phyloP scores from a whole-genome alignment of 495 filamentous ascomycete genomes.

The Hyaloscypha bicolor region DNA sequence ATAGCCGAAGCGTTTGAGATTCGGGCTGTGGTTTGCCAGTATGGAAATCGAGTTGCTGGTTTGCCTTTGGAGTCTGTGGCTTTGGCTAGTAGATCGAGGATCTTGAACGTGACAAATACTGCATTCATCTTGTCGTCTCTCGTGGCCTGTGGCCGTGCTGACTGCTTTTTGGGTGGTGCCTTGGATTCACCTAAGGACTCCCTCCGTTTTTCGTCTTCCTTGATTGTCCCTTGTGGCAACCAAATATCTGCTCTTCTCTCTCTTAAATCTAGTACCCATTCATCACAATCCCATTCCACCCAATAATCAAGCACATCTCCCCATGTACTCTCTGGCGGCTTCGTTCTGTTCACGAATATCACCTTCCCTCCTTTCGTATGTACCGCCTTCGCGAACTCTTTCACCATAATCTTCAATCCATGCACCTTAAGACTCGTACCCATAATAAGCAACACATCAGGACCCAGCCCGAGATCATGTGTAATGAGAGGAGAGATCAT shows the following conservation, averaged over 20 bases:
- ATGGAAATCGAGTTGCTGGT: constrained; percentile 8
- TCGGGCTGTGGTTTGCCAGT: constrained; percentile 16
- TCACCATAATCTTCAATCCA: constrained; percentile 66
- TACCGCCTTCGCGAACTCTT: constrained; percentile 70
- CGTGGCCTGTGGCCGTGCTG: constrained; percentile 11
- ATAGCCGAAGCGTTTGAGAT: constrained; percentile 1
- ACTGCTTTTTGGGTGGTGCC: constrained; percentile 7
- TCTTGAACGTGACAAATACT: constrained; percentile 32
- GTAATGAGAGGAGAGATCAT: constrained; percentile 61
- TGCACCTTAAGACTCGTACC: constrained; percentile 71
- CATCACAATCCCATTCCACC: constrained; percentile 72
- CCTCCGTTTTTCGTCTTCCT: constrained; percentile 18
- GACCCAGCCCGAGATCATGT: constrained; percentile 61
- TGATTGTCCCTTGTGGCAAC: constrained; percentile 37
- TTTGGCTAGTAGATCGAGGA: constrained; percentile 28
- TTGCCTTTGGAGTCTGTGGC: constrained; percentile 15
- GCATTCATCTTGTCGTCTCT: constrained; percentile 31
- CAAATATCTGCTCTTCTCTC: constrained; percentile 57
- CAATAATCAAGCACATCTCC: constrained; percentile 68
- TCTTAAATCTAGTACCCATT: constrained; percentile 65
- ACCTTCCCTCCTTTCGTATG: constrained; percentile 65
- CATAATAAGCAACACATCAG: constrained; percentile 66
- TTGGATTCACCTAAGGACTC: constrained; percentile 14
- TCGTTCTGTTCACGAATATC: constrained; percentile 69
- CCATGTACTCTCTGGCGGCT: constrained; percentile 68